Base-by-base conservation (phyloP, 108 stramenopile species). In the Tribonema minus region DNA sequence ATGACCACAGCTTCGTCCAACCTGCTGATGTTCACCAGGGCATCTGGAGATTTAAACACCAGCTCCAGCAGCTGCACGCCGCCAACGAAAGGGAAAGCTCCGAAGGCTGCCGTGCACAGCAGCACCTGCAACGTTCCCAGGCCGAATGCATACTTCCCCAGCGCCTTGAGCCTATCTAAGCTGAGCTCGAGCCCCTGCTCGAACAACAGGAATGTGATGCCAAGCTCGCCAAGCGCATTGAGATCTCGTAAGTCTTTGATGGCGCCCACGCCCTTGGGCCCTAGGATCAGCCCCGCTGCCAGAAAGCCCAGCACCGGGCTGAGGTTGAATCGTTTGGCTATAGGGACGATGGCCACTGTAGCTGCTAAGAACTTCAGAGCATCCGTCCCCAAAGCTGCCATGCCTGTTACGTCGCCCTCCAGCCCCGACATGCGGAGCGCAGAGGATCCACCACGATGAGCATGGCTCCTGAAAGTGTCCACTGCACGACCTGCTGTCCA, bases 151-250 rank as follows among this genome's bases (percentile, higher is more conserved):
- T 72, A 85, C 41, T 79, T 71, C 38, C 65, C 70, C 12, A 85
- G 74, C 15, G 61, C 72, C 61, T 83, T 78, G 15, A 85, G 29
- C 37, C 84, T 31, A 40, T 75, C 73, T 3, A 83, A 40, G 31
- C 81, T 85, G 28, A 85, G 76, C 77, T 85, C 84, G n/a, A 85
- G 62, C n/a, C 84, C 84, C 34, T 85, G 84, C 78, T 85, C 84
- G 46, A 85, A 85, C 32, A 85, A 32, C 20, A 85, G 38, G 54
- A 85, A 85, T 5, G 41, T 82, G 35, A 85, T 83, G 27, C 84
- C 84, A 28, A 85, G 69, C 70, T 85, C 84, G 3, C 79, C 82
- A 0, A 85, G 76, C 3, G 66, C 46, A 28, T 85, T 72, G 23
- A 82, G 69, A 34, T 82, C 84, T 32, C 23, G 27, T 0, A 85